Percentiles rank a stretch among this genome's conserved stretches.
Evolutionary conservation across 208 protist genomes (phyloP).

Genomic region (Wallacemonas rigidus): DNA sequence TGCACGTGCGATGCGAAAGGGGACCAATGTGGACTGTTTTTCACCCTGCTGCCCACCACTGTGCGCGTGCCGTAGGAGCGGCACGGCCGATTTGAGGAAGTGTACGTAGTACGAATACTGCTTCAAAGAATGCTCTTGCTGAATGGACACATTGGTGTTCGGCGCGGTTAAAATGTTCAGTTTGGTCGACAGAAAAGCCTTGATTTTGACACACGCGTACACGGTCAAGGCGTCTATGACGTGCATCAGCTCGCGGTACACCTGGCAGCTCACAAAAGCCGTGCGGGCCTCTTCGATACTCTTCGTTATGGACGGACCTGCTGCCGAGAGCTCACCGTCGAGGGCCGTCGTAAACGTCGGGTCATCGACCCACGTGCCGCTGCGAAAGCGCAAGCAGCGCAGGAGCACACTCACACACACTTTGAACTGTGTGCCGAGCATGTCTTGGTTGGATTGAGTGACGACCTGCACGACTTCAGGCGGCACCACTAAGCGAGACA

Average conservation of each 20-base stretch:
- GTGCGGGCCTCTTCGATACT: slow-evolving; percentile 38
- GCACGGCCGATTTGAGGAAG: slow-evolving; percentile 59
- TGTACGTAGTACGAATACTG: slow-evolving; percentile 69
- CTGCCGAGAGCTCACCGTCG: background rate
- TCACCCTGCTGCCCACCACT: slow-evolving; percentile 25
- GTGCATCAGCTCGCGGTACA: slow-evolving; percentile 61
- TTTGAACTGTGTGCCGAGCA: slow-evolving; percentile 74
- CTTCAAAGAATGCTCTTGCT: slow-evolving; percentile 79
- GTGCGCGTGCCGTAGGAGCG: slow-evolving; percentile 53
- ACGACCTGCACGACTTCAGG: slow-evolving; percentile 82
- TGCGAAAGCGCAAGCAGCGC: slow-evolving; percentile 63
- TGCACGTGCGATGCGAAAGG: slow-evolving; percentile 66
- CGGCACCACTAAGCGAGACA: slow-evolving; percentile 66
- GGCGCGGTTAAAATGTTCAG: slow-evolving; percentile 52
- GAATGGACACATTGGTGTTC: slow-evolving; percentile 87
- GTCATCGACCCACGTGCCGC: slow-evolving; percentile 31
- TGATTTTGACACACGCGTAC: slow-evolving; percentile 78
- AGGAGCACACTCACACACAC: slow-evolving; percentile 54
- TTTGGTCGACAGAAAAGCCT: slow-evolving; percentile 70
- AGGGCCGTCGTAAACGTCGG: background rate
- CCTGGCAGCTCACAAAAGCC: slow-evolving; percentile 43
- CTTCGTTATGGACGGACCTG: background rate
- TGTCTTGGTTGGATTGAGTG: slow-evolving; percentile 64
- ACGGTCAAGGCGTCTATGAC: slow-evolving; percentile 73
- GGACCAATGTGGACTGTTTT: slow-evolving; percentile 34